Evolutionary conservation across 2,329 filamentous ascomycete species (phyloP).

Genomic region (Aspergillus brasiliensis): DNA sequence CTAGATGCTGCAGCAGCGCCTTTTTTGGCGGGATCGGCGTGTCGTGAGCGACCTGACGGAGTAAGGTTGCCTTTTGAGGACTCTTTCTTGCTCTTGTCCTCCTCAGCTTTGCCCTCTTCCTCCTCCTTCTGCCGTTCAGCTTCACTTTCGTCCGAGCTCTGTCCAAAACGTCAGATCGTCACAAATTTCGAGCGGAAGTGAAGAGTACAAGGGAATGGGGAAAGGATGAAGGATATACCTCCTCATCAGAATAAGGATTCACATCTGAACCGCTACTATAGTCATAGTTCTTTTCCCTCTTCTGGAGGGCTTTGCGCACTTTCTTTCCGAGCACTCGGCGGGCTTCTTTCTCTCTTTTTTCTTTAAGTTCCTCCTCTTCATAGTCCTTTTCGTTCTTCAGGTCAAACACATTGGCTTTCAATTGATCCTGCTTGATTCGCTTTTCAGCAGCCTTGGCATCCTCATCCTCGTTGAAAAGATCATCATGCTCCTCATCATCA

Average conservation of each 20-base stretch:
- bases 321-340: conserved; percentile 73
- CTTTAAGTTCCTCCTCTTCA: conserved; percentile 68
- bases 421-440: conserved; percentile 74
- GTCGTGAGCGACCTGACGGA: conserved; percentile 61
- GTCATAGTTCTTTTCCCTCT: conserved; percentile 81
- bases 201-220: conserved; percentile 8
- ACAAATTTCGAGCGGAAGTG: no score
- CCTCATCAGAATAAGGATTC: conserved; percentile 58
- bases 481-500: conserved; percentile 78
- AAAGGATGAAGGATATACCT: conserved; percentile 41
- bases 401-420: conserved; percentile 87
- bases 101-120: conserved; percentile 61
- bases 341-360: conserved; percentile 65
- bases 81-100: conserved; percentile 56
- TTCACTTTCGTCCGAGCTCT: conserved; percentile 66
- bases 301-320: conserved; percentile 77
- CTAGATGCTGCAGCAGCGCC: conserved; percentile 58
- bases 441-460: conserved; percentile 72
- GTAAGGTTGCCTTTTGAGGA: conserved; percentile 70
- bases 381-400: conserved; percentile 69
- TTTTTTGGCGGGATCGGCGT: conserved; percentile 55
- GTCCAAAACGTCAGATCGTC: conserved; percentile 18
- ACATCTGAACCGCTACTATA: conserved; percentile 72
- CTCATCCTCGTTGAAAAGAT: conserved; percentile 82
- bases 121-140: conserved; percentile 63